Evolutionary conservation across 2,329 filamentous ascomycete genomes (phyloP).

Genomic region (Aspergillus tubingensis): DNA sequence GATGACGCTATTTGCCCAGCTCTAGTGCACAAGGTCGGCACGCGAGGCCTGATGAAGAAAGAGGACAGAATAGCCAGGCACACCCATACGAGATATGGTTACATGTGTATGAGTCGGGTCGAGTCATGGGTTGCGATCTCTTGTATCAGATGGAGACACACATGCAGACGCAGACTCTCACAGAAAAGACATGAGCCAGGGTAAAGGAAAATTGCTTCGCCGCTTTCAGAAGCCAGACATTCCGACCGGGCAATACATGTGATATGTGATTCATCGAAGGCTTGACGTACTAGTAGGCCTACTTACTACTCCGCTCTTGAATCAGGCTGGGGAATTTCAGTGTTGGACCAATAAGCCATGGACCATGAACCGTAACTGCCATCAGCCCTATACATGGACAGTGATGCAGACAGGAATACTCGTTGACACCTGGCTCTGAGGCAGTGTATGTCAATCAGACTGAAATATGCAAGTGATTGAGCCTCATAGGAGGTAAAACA

Average conservation of each 20-base stretch:
- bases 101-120: conserved; percentile 7
- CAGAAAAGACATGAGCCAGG: neutral
- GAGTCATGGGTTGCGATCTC: neutral
- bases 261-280: conserved; percentile 1
- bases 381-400: conserved; percentile 15
- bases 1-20: neutral
- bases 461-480: conserved; percentile 13
- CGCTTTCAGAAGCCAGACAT: conserved; percentile 4
- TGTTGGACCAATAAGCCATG: neutral
- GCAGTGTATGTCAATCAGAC: neutral
- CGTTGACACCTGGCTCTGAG: neutral
- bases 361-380: neutral
- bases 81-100: conserved; percentile 25
- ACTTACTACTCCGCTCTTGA: neutral
- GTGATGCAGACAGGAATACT: neutral
- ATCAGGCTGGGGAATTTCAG: neutral
- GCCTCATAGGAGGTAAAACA: conserved; percentile 8
- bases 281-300: neutral
- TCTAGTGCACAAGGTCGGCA: neutral
- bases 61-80: conserved; percentile 10
- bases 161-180: neutral
- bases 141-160: neutral
- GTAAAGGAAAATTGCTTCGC: neutral
- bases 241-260: conserved; percentile 1
- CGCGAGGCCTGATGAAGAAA: neutral